These are phyloP conservation scores for Gaultheria prostrata DNA, from an alignment of 148 eudicot species.

Conservation along the genomic window DNA sequence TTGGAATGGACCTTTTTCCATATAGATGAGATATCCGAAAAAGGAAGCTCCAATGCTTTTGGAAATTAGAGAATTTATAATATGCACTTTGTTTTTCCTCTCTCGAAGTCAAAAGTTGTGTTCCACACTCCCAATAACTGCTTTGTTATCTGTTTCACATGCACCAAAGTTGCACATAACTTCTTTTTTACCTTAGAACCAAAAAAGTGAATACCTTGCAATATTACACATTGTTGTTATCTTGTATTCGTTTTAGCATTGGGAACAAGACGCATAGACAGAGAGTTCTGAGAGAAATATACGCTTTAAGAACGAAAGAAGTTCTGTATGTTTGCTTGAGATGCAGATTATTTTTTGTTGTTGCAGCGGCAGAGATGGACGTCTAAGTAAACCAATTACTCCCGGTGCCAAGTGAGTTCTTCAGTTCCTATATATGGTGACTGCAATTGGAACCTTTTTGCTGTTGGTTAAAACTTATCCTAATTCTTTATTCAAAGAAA, in stretches of 20 bases:
- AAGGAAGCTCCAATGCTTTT: neutral
- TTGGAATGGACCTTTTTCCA: neutral
- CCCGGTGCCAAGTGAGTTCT: neutral
- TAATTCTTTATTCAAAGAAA: neutral
- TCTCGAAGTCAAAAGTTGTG: neutral
- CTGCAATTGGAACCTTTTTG: neutral
- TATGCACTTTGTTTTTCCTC: neutral
- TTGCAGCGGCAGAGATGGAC: neutral
- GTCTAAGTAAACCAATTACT: neutral
- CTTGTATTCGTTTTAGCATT: neutral
- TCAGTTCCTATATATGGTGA: neutral
- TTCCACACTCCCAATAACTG: neutral
- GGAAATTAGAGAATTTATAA: neutral
- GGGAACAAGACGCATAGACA: neutral
- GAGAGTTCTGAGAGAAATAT: neutral
- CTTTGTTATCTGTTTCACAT: neutral
- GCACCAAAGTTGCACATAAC: neutral
- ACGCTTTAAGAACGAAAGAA: neutral
- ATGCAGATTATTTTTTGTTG: neutral
- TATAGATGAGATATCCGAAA: neutral
- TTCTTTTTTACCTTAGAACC: neutral
- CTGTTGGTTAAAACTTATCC: neutral
- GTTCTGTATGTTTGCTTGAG: neutral
- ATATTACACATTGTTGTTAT: neutral
- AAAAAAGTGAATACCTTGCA: neutral